phyloP scores from a whole-genome alignment of 2,329 filamentous ascomycete species.

The Sporothrix curviconia region DNA sequence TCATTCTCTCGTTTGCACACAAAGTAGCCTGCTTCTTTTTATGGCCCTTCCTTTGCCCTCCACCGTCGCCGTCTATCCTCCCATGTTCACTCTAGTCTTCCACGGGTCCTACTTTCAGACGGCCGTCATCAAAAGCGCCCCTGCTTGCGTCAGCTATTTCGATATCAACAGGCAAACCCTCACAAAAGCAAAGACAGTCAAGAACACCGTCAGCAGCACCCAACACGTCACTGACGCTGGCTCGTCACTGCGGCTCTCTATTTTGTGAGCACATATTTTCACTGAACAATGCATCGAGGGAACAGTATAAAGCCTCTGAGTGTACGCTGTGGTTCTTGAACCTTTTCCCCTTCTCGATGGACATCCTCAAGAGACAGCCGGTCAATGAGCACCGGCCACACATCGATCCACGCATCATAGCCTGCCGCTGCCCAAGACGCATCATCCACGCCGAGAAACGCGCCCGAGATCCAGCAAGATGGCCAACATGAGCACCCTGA shows the following conservation, averaged over 20 bases:
- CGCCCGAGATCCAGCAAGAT: neutral
- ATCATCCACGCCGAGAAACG: neutral
- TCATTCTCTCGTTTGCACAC: neutral
- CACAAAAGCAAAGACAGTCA: too few relatives aligned
- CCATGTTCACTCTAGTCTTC: neutral
- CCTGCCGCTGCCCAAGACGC: neutral
- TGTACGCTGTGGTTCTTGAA: neutral
- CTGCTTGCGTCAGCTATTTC: too few relatives aligned
- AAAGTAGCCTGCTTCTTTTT: neutral
- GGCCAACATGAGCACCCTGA: too few relatives aligned
- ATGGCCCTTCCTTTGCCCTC: neutral
- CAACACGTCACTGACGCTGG: too few relatives aligned
- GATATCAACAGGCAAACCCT: too few relatives aligned
- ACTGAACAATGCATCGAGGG: neutral
- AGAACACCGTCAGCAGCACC: too few relatives aligned
- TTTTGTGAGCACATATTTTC: neutral
- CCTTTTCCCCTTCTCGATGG: neutral
- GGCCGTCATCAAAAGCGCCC: neutral
- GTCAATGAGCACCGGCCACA: neutral
- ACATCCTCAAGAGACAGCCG: neutral
- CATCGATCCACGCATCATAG: neutral
- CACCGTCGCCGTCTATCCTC: too few relatives aligned
- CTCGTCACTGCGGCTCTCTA: neutral
- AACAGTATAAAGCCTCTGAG: conserved; percentile 1
- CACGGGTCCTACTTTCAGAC: neutral